Base-by-base conservation (phyloP, 495 filamentous ascomycete species). In the Aspergillus egyptiacus region DNA sequence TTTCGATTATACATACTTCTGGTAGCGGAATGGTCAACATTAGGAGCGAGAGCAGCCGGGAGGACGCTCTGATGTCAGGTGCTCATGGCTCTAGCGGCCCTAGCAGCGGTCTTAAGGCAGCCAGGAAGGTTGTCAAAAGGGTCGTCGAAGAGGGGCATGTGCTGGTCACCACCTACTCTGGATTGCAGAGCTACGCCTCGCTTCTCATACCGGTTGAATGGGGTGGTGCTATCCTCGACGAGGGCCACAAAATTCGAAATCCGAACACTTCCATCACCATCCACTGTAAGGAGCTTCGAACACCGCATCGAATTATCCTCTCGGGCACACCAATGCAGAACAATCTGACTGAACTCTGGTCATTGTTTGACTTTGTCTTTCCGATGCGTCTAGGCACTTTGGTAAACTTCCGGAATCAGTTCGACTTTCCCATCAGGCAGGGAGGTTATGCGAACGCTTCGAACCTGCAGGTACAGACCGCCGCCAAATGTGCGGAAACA, bases 271-370 rank as follows among this genome's bases (percentile, higher is more conserved):
- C 80, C 0, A 90, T 96, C 47, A 95, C 93, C 0, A 85, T 96
- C 38, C 84, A 87, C 56, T 95, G 87, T 75, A 97, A 97, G 61
- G 86, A 94, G 57, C 73, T 98, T 11, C 76, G 82, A 25, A 97
- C 93, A 6, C 75, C 82, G 3, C 91, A 97, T 61, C 83, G 93
- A 20, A 73, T 97, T 41, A 97, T 98, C 50, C 73, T 97, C 5
- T 96, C 93, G 0, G 93, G 93, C 6, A 98, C 93, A 1, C 93
- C 93, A 1, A 95, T 98, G 75, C 93, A 98, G 66, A 98, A 98
- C 61, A 96, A 96, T 55, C 75, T 98, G 10, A 78, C 85, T n/a
- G 93, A 98, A 59, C 73, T 98, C 2, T 98, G 93, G 93, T 95
- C 89, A 0, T 69, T 98, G 6, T 96, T 97, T 58, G 93, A 98